Percentiles rank a stretch among this genome's conserved stretches.
phyloP scores from a whole-genome alignment of 2,329 filamentous ascomycete species.

The Fusarium torreyae region DNA sequence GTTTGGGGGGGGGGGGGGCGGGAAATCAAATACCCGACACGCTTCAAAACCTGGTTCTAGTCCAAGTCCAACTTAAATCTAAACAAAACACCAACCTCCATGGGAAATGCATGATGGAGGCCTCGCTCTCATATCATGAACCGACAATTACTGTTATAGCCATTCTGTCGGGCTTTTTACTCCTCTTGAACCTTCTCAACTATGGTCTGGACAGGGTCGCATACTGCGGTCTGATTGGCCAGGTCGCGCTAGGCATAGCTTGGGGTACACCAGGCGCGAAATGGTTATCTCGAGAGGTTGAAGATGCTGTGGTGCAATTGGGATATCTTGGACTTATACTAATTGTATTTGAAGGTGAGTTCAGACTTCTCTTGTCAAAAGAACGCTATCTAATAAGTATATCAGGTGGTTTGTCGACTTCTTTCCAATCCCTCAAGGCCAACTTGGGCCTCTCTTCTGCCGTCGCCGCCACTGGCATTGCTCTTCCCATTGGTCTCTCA shows the following conservation, averaged over 20 bases:
- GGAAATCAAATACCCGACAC: background rate
- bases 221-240: conserved; percentile 80
- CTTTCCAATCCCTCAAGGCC: conserved; percentile 62
- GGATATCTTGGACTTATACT: conserved; percentile 82
- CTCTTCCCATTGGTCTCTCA: conserved; percentile 74
- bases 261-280: conserved; percentile 78
- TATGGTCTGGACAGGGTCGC: conserved; percentile 70
- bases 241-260: conserved; percentile 78
- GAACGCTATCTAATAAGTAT: background rate
- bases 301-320: conserved; percentile 73
- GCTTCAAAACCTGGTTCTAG: background rate
- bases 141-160: conserved; percentile 73
- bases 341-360: conserved; percentile 77
- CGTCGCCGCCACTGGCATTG: conserved; percentile 77
- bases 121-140: conserved; percentile 72
- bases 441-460: conserved; percentile 72
- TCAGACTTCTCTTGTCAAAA: accelerated
- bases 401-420: conserved; percentile 67
- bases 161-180: conserved; percentile 72
- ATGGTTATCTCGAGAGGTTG: conserved; percentile 67
- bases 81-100: background rate
- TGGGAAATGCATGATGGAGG: conserved; percentile 6
- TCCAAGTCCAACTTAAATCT: too few species aligned
- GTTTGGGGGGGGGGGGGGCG: background rate
- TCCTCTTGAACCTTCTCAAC: conserved; percentile 73